These are phyloP conservation scores for Linnemannia zychae DNA, from an alignment of 192 early-diverging fungal genomes.

Conservation along the genomic window DNA sequence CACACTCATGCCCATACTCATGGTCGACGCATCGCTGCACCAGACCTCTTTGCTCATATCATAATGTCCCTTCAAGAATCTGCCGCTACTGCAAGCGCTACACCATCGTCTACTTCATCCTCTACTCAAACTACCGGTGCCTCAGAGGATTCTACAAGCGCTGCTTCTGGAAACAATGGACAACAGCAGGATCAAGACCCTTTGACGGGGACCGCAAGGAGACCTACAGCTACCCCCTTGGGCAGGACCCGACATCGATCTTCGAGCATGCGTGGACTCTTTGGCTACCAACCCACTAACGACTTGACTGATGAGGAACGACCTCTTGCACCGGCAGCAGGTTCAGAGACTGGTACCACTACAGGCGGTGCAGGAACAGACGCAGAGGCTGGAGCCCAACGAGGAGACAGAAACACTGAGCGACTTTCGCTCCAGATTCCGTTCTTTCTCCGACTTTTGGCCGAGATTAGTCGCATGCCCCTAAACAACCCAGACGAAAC, in stretches of 20 bases:
- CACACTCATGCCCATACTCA: not conserved
- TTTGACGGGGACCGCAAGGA: not conserved
- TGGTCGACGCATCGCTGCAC: not conserved
- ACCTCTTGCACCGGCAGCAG: not conserved
- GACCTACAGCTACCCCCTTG: not conserved
- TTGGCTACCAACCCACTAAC: slow-evolving; percentile 36
- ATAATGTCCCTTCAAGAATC: slow-evolving; percentile 18
- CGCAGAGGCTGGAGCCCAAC: not conserved
- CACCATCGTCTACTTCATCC: not conserved
- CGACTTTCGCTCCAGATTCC: slow-evolving; percentile 26
- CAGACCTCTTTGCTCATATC: slow-evolving; percentile 31
- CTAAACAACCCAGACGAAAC: not conserved
- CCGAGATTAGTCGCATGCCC: slow-evolving; percentile 25
- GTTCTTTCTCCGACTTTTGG: slow-evolving; percentile 32
- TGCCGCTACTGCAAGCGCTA: not conserved
- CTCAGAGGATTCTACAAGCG: not conserved
- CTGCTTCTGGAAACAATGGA: not conserved
- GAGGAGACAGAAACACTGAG: not conserved
- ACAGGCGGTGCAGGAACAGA: not conserved
- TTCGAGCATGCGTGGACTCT: slow-evolving; percentile 21
- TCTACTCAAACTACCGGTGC: not conserved
- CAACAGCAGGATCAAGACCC: not conserved
- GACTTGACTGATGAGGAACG: not conserved
- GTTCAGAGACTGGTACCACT: not conserved
- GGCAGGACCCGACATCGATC: slow-evolving; percentile 24